Evolutionary conservation across 2,329 filamentous ascomycete species (phyloP).

Genomic region (Gnomoniopsis smithogilvyi): DNA sequence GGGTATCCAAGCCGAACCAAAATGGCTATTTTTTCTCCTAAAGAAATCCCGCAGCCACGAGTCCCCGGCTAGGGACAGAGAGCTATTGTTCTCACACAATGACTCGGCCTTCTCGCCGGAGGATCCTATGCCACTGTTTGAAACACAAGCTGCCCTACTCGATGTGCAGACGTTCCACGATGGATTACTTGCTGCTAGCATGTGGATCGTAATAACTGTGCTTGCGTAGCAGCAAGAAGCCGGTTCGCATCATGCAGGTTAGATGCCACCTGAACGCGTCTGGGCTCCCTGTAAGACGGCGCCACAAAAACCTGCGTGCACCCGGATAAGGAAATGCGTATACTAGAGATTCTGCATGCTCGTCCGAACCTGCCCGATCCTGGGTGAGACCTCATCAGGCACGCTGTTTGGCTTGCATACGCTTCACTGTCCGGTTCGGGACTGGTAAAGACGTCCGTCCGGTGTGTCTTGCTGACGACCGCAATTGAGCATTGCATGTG

Average conservation of each 20-base stretch:
- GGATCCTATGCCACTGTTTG: neutral
- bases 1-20: too few relatives aligned
- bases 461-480: neutral
- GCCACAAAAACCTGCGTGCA: neutral
- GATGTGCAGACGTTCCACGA: neutral
- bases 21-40: too few relatives aligned
- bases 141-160: neutral
- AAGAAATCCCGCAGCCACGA: too few relatives aligned
- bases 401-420: neutral
- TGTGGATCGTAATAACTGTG: neutral
- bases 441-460: neutral
- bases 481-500: neutral
- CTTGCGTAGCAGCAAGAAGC: neutral
- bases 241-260: neutral
- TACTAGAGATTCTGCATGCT: slow-evolving; percentile 2
- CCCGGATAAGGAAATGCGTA: neutral
- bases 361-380: neutral
- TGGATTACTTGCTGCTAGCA: neutral
- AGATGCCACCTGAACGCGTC: slow-evolving; percentile 2
- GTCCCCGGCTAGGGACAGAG: too few relatives aligned
- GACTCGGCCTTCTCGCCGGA: neutral
- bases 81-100: neutral
- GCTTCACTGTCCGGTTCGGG: neutral
- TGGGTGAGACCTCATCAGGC: neutral
- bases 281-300: slow-evolving; percentile 7